phyloP scores from a whole-genome alignment of 306 rosid genomes.

The Canavalia ensiformis region DNA sequence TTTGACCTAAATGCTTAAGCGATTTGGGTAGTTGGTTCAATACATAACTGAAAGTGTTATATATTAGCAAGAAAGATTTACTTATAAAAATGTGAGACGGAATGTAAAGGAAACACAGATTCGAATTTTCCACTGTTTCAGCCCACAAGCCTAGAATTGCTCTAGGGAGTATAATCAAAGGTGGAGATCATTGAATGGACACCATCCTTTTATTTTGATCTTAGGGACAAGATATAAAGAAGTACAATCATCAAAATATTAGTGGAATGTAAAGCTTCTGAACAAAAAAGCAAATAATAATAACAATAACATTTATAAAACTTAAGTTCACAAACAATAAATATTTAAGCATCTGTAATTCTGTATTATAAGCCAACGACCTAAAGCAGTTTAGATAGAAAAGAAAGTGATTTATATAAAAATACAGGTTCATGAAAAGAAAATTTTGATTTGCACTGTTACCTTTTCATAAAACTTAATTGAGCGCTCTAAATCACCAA shows the following conservation, averaged over 20 bases:
- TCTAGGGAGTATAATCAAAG: constrained; percentile 21
- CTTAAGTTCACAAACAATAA: not conserved
- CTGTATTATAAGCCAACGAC: not conserved
- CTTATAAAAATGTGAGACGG: constrained; percentile 6
- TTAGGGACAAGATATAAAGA: constrained; percentile 20
- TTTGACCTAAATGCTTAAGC: not conserved
- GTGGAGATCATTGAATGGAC: not conserved
- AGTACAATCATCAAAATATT: not conserved
- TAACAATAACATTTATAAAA: not conserved
- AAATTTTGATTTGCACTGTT: constrained; percentile 25
- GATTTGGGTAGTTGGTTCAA: not conserved
- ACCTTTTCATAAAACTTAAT: constrained; percentile 97
- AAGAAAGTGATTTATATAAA: not conserved
- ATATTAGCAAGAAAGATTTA: not conserved
- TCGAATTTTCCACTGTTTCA: constrained; percentile 7
- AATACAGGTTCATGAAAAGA: constrained; percentile 23
- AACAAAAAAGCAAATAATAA: not conserved
- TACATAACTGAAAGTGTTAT: not conserved
- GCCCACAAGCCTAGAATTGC: constrained; percentile 22
- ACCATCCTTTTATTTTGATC: constrained; percentile 2
- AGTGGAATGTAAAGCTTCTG: constrained; percentile 28
- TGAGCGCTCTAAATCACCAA: constrained; percentile 89
- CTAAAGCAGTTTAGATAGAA: constrained; percentile 14
- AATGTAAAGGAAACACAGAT: not conserved
- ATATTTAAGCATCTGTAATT: constrained; percentile 18